Evolutionary conservation across 345 rosid genomes (phyloP).

Genomic region (Erucastrum elatum): DNA sequence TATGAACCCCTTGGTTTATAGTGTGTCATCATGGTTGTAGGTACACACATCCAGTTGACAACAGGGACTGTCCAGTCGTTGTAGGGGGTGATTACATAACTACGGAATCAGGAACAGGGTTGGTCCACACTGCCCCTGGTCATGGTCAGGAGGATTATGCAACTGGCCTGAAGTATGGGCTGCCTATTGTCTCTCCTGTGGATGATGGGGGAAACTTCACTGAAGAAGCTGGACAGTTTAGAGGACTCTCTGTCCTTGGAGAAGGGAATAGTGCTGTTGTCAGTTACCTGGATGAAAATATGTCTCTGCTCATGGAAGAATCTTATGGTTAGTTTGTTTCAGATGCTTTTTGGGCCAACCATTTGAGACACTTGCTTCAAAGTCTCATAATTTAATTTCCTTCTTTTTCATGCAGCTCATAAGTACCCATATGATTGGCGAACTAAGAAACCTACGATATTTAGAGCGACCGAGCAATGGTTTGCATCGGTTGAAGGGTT

Average conservation of each 20-base stretch:
- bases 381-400: constrained; percentile 14
- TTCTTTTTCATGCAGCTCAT: constrained; percentile 58
- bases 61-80: constrained; percentile 78
- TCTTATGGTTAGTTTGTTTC: constrained; percentile 62
- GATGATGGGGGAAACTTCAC: constrained; percentile 91
- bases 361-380: background rate
- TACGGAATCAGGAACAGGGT: constrained; percentile 97
- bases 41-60: constrained; percentile 76
- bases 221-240: constrained; percentile 82
- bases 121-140: constrained; percentile 99
- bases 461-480: constrained; percentile 99
- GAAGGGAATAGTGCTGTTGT: constrained; percentile 88
- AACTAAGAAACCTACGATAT: constrained; percentile 90
- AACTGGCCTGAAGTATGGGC: constrained; percentile 84
- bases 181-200: constrained; percentile 79
- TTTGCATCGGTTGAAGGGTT: constrained; percentile 98
- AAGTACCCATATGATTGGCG: constrained; percentile 99
- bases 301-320: constrained; percentile 79
- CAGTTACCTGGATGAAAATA: constrained; percentile 68
- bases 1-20: constrained; percentile 21
- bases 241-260: constrained; percentile 92
- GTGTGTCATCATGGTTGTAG: constrained; percentile 50
- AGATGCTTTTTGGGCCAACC: constrained; percentile 11
- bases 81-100: constrained; percentile 94
- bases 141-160: constrained; percentile 97